Conservation (phyloP, 2,329 filamentous ascomycete genomes). For the Grosmannia huntii region DNA sequence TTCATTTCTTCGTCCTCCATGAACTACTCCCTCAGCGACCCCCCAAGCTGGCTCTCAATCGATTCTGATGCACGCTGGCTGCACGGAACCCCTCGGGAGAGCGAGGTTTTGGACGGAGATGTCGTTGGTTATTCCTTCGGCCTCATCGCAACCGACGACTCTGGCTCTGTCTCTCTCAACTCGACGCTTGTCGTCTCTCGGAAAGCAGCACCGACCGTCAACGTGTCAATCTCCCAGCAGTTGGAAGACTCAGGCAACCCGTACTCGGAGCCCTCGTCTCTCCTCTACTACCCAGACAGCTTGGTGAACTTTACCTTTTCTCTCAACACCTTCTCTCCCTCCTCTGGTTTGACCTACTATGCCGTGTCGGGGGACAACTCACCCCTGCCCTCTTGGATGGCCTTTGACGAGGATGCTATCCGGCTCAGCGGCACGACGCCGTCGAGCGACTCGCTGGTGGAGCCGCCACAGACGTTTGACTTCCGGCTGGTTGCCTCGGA, state of each 20-base stretch:
- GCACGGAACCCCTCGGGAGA: conserved; percentile 52
- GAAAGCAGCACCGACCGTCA: conserved; percentile 37
- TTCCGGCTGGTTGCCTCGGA: conserved; percentile 69
- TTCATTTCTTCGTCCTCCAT: conserved; percentile 50
- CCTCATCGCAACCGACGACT: conserved; percentile 56
- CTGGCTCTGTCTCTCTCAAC: conserved; percentile 49
- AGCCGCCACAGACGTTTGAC: conserved; percentile 58
- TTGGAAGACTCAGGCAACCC: conserved; percentile 40
- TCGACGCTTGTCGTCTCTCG: conserved; percentile 60
- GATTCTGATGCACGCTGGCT: conserved; percentile 52
- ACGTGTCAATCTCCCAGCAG: conserved; percentile 44
- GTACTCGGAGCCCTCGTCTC: conserved; percentile 45
- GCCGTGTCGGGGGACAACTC: conserved; percentile 64
- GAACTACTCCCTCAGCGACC: conserved; percentile 51
- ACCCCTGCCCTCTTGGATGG: conserved; percentile 75
- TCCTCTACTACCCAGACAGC: conserved; percentile 41
- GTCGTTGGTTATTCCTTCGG: conserved; percentile 48
- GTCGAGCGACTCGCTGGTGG: conserved; percentile 44
- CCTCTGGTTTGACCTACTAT: conserved; percentile 53
- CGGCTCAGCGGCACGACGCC: conserved; percentile 63
- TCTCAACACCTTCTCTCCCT: conserved; percentile 48
- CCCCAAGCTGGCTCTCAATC: conserved; percentile 64
- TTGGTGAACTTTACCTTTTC: conserved; percentile 41
- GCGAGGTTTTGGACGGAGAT: conserved; percentile 29
- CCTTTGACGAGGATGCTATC: conserved; percentile 52